Base-by-base conservation (phyloP, 345 rosid species). In the Eucalyptus viminalis region DNA sequence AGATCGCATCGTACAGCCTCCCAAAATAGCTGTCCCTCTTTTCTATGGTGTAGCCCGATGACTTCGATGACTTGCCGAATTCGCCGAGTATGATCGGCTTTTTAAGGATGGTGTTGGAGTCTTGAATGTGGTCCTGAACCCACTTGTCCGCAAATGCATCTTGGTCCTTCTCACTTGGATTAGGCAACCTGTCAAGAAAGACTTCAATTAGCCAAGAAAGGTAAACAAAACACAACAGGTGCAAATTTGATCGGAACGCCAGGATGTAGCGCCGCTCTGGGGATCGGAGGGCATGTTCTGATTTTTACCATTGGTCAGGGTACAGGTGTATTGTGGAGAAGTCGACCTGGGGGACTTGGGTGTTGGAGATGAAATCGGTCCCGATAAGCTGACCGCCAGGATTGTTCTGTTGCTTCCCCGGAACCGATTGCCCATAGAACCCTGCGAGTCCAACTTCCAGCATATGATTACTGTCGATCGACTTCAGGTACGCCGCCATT, bases 371-470 rank as follows among this genome's bases (percentile, higher is more conserved):
- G 91, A 96, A 96, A 92, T 97, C 97, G 51, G 98, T 91, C 49
- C 99, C 98, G 47, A 90, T 4, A 4, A 88, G 88, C 65, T 1
- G 16, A 13, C 45, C 83, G 14, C 86, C 88, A 1, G 97, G 97
- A 88, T 97, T 97, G 88, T 29, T 86, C 90, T 72, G 92, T 87
- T 88, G 90, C 92, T 89, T 95, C 31, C 87, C 92, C 3, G 95
- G 94, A 62, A 76, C 67, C 31, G 97, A 94, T 4, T 91, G 87
- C 43, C 97, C 99, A 62, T 96, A 97, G 91, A 94, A 96, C n/a
- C 99, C 98, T 92, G 96, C 98, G 2, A 96, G 94, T 29, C 98
- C 99, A 58, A 95, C 90, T 92, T 95, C 96, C 6, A 96, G 91
- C 27, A 95, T 86, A 87, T 96, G 99, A 83, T 89, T 49, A 9